Base-by-base conservation (phyloP, 1,284 basidiomycete genomes). In the Cutaneotrichosporon spelunceum region DNA sequence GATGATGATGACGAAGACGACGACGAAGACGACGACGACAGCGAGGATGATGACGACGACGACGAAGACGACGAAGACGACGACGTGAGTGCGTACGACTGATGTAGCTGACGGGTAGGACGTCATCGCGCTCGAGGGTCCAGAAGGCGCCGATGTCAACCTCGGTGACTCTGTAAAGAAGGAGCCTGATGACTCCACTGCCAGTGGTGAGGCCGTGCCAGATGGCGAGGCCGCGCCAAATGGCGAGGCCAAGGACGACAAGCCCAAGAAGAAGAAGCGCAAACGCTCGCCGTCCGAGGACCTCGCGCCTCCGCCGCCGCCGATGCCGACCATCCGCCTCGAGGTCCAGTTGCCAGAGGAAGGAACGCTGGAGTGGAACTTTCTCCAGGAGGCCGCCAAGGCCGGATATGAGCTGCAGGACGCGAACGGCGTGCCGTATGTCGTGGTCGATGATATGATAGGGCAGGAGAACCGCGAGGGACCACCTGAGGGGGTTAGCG, bases 271-370 rank as follows among this genome's bases (percentile, higher is more conserved):
- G 39, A 73, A 73, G 64, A 73, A 73, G 66, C 69, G 68, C 44
- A 65, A 67, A 7, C 57, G 65, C 14, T 68, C 73, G 7, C 63
- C 68, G 0, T 72, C 70, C n/a, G 72, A 73, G 33, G 74, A 76
- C 54, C 61, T 74, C 23, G 70, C 75, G 10, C 71, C 72, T 1
- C 73, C 76, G 10, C 76, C 74, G 13, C 74, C 74, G 4, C 76
- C 76, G 3, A 70, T 78, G 67, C 68, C 68, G 30, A 78, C 76
- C 1, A 76, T 78, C 59, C 70, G 76, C 10, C 64, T 78, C 24
- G 68, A 73, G 55, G 50, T 57, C 27, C 26, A 47, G 11, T 62
- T 75, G 57, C 33, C 57, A 3, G 39, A 56, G 1, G 61, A 63
- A 8, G 64, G 66, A 30, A 72, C 70, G 1, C 45, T 75, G n/a